These are phyloP conservation scores for Boechera stricta DNA, from an alignment of 345 rosid genomes.

Conservation along the genomic window DNA sequence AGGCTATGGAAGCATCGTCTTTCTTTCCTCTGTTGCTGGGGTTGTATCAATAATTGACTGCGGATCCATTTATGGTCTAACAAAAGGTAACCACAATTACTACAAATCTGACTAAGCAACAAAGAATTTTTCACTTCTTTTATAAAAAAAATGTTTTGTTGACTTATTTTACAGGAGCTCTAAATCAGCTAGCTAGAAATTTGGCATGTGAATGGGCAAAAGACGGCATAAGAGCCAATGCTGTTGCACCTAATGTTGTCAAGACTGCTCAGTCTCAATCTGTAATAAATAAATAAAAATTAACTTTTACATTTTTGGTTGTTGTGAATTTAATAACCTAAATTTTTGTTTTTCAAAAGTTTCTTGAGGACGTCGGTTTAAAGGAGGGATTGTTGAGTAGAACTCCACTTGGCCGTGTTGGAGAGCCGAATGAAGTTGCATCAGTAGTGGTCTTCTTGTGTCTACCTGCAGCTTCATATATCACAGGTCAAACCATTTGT, in stretches of 20 bases:
- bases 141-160: not conserved
- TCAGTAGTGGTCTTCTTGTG: conserved; percentile 59
- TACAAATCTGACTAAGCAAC: conserved; percentile 4
- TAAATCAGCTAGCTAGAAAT: conserved; percentile 56
- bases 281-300: not conserved
- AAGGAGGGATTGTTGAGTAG: conserved; percentile 29
- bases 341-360: not conserved
- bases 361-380: conserved; percentile 11
- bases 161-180: conserved; percentile 50
- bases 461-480: conserved; percentile 63
- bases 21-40: conserved; percentile 54
- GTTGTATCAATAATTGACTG: conserved; percentile 14
- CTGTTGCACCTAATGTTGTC: conserved; percentile 58
- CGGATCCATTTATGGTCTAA: conserved; percentile 46
- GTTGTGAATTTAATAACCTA: not conserved
- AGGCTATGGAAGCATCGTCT: conserved; percentile 56
- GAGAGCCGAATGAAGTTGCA: conserved; percentile 59
- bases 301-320: not conserved
- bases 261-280: conserved; percentile 51
- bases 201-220: conserved; percentile 80
- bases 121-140: not conserved
- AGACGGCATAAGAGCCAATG: conserved; percentile 61
- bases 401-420: conserved; percentile 54
- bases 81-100: conserved; percentile 47
- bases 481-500: conserved; percentile 58